These are phyloP conservation scores for Exophiala calicioides DNA, from an alignment of 2,329 filamentous ascomycete genomes.

Conservation along the genomic window DNA sequence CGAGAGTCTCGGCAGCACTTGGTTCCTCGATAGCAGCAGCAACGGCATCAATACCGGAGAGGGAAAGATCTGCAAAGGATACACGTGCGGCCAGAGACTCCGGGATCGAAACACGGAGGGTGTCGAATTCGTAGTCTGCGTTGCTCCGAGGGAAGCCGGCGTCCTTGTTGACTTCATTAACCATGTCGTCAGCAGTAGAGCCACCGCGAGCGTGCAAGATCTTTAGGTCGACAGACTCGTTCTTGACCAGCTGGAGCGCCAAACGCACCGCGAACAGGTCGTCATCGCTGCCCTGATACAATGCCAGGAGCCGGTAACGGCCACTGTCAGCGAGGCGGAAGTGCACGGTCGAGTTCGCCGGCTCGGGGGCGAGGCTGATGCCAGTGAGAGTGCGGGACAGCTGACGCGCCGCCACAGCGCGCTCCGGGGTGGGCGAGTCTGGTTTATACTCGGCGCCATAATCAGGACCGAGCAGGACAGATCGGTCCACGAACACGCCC, in stretches of 20 bases:
- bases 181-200: conserved; percentile 11
- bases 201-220: conserved; percentile 14
- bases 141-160: background rate
- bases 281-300: conserved; percentile 82
- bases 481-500: conserved; percentile 72
- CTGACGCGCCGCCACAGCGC: conserved; percentile 38
- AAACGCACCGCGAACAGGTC: conserved; percentile 78
- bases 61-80: conserved; percentile 14
- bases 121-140: conserved; percentile 18
- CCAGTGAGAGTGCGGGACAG: conserved; percentile 56
- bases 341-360: conserved; percentile 20
- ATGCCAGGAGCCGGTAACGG: conserved; percentile 72
- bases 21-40: conserved; percentile 37
- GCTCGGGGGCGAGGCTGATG: conserved; percentile 51
- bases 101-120: conserved; percentile 8
- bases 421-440: conserved; percentile 28
- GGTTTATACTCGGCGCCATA: background rate
- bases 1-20: conserved; percentile 16
- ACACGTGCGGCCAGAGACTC: conserved; percentile 6
- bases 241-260: conserved; percentile 80
- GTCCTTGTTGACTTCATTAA: conserved; percentile 1
- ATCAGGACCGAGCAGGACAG: conserved; percentile 21
- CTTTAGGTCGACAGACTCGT: conserved; percentile 61
- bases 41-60: conserved; percentile 35
- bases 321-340: conserved; percentile 43